Percentiles rank a stretch among this genome's conserved stretches.
phyloP scores from a whole-genome alignment of 495 filamentous ascomycete species.

The Cercophora sp. region DNA sequence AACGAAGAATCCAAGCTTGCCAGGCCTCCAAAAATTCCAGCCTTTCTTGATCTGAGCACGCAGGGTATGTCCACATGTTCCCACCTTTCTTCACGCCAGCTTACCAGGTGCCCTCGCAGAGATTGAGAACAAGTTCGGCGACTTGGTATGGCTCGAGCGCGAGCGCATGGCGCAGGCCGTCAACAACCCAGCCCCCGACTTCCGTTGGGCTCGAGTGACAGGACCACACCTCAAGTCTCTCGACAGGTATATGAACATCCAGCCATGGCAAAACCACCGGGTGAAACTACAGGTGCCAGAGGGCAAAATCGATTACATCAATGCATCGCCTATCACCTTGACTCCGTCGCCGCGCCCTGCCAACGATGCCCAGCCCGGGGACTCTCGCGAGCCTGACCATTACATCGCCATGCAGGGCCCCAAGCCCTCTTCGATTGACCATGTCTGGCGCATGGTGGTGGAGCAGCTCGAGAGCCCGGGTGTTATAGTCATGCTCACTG shows the following conservation, averaged over 20 bases:
- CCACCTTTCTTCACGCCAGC: background rate
- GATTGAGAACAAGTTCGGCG: slow-evolving; percentile 53
- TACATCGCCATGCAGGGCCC: slow-evolving; percentile 74
- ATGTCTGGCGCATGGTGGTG: slow-evolving; percentile 96
- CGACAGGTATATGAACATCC: slow-evolving; percentile 82
- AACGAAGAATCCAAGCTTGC: slow-evolving; percentile 9
- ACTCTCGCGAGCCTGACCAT: slow-evolving; percentile 31
- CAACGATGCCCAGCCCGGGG: slow-evolving; percentile 20
- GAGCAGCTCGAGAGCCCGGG: slow-evolving; percentile 73
- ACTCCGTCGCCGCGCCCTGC: slow-evolving; percentile 59
- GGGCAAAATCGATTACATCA: slow-evolving; percentile 86
- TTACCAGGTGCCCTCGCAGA: slow-evolving; percentile 24
- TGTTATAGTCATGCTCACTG: slow-evolving; percentile 94
- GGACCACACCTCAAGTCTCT: slow-evolving; percentile 48
- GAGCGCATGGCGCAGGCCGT: slow-evolving; percentile 45
- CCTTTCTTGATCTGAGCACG: slow-evolving; percentile 38
- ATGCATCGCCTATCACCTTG: slow-evolving; percentile 83
- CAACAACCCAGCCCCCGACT: slow-evolving; percentile 41
- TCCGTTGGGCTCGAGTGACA: slow-evolving; percentile 53
- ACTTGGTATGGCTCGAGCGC: slow-evolving; percentile 61
- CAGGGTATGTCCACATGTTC: slow-evolving; percentile 18
- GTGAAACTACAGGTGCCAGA: slow-evolving; percentile 78
- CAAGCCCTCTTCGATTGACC: slow-evolving; percentile 62
- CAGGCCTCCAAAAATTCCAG: slow-evolving; percentile 33
- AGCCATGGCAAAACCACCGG: slow-evolving; percentile 81